These are phyloP conservation scores for Yamadazyma friedrichii DNA, from an alignment of 1,139 yeast genomes.

Conservation along the genomic window DNA sequence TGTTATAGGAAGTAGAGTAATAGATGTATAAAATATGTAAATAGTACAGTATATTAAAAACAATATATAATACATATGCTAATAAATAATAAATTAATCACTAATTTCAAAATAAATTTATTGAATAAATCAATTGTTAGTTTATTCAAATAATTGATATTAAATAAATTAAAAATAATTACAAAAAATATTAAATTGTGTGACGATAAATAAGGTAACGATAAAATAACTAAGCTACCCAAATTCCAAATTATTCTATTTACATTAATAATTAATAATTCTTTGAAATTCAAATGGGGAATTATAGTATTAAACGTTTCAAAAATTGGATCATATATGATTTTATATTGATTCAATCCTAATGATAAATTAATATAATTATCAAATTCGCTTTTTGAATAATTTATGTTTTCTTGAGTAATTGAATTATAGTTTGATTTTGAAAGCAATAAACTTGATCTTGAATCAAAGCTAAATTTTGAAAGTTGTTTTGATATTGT, in stretches of 20 bases:
- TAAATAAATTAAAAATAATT: slow-evolving; percentile 15
- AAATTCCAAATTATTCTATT: slow-evolving; percentile 12
- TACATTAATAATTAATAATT: slow-evolving; percentile 10
- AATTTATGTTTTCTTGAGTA: not conserved
- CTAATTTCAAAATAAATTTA: slow-evolving; percentile 10
- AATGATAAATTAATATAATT: slow-evolving; percentile 14
- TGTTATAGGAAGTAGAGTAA: not conserved
- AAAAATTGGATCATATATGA: slow-evolving; percentile 18
- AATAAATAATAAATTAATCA: slow-evolving; percentile 11
- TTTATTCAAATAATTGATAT: slow-evolving; percentile 15
- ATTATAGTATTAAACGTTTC: slow-evolving; percentile 13
- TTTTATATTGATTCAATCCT: slow-evolving; percentile 13
- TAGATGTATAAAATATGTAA: not conserved
- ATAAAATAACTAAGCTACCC: slow-evolving; percentile 11
- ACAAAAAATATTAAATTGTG: slow-evolving; percentile 6
- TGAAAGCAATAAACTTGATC: not conserved
- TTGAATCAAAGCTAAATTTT: slow-evolving; percentile 9
- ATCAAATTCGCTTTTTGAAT: slow-evolving; percentile 11
- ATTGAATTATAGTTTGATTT: not conserved
- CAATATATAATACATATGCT: slow-evolving; percentile 8
- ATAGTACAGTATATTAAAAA: slow-evolving; percentile 1
- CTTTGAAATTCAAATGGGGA: slow-evolving; percentile 8
- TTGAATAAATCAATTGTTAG: slow-evolving; percentile 5
- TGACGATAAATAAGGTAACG: slow-evolving; percentile 9
- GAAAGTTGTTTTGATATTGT: slow-evolving; percentile 14